phyloP scores from a whole-genome alignment of 164 flowering plant species.

The Malania oleifera region DNA sequence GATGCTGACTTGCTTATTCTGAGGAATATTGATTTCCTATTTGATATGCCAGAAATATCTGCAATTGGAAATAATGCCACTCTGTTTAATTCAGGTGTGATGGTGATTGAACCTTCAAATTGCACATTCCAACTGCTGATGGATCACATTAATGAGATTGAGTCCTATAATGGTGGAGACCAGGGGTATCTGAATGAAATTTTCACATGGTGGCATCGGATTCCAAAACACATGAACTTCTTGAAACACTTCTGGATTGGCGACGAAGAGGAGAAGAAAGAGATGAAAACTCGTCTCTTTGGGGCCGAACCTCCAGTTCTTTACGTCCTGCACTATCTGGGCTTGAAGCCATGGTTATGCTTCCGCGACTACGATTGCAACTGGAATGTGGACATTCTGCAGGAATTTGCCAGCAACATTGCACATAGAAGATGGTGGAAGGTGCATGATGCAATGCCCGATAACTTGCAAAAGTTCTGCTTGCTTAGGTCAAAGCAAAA shows the following conservation, averaged over 20 bases:
- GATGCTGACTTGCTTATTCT: conserved; percentile 88
- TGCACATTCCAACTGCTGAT: conserved; percentile 79
- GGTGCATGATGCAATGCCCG: conserved; percentile 88
- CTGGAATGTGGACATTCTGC: conserved; percentile 79
- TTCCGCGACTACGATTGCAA: conserved; percentile 93
- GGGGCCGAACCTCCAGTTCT: conserved; percentile 83
- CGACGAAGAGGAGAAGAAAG: conserved; percentile 66
- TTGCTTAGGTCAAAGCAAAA: conserved; percentile 79
- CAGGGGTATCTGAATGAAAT: conserved; percentile 89
- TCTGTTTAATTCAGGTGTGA: conserved; percentile 89
- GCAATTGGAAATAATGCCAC: conserved; percentile 87
- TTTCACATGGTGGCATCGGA: conserved; percentile 96
- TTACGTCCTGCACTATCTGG: conserved; percentile 83
- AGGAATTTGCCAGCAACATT: conserved; percentile 80
- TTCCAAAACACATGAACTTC: conserved; percentile 90
- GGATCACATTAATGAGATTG: conserved; percentile 83
- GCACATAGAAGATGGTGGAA: conserved; percentile 91
- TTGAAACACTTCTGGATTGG: conserved; percentile 88
- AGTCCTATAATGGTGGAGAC: conserved; percentile 92
- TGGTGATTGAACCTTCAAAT: conserved; percentile 90
- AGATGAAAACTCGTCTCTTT: conserved; percentile 60
- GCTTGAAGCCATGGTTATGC: conserved; percentile 91
- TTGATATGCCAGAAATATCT: conserved; percentile 82
- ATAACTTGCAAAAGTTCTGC: conserved; percentile 70
- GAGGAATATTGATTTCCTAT: conserved; percentile 80